Conservation (phyloP, 2,329 filamentous ascomycete species). For the Trichoderma sp. region DNA sequence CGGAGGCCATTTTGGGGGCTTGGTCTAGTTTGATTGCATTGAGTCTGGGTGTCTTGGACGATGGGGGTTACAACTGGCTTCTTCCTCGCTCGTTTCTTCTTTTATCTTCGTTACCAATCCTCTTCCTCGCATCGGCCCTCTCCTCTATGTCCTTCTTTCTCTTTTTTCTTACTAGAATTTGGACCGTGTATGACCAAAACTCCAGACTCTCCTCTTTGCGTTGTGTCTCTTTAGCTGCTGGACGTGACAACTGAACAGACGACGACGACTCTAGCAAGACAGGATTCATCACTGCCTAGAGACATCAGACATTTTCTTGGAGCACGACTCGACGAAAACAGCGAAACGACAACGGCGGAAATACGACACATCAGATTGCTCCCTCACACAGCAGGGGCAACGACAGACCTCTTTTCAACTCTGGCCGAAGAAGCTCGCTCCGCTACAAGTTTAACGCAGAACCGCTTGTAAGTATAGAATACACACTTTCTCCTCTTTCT, state of each 20-base stretch:
- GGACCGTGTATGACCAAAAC: background rate
- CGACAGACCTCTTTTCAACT: background rate
- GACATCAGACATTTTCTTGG: background rate
- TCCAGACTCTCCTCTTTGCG: background rate
- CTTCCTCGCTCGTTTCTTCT: background rate
- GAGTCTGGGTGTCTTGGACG: conserved; percentile 7
- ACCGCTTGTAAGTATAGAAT: background rate
- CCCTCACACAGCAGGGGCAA: background rate
- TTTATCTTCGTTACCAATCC: background rate
- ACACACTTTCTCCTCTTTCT: background rate
- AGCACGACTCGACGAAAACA: background rate
- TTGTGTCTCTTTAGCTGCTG: background rate
- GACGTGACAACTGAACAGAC: background rate
- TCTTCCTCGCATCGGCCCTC: background rate
- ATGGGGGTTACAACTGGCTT: background rate
- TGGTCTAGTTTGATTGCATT: conserved; percentile 1
- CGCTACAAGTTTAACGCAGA: background rate
- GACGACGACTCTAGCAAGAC: background rate
- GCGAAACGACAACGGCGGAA: background rate
- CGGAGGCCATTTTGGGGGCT: background rate
- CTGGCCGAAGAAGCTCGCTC: background rate
- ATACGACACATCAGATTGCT: conserved; percentile 9
- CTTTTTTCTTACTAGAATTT: background rate
- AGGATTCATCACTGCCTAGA: background rate
- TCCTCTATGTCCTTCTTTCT: background rate